Base-by-base conservation (phyloP, 441 rosid species). In the Eruca vesicaria region DNA sequence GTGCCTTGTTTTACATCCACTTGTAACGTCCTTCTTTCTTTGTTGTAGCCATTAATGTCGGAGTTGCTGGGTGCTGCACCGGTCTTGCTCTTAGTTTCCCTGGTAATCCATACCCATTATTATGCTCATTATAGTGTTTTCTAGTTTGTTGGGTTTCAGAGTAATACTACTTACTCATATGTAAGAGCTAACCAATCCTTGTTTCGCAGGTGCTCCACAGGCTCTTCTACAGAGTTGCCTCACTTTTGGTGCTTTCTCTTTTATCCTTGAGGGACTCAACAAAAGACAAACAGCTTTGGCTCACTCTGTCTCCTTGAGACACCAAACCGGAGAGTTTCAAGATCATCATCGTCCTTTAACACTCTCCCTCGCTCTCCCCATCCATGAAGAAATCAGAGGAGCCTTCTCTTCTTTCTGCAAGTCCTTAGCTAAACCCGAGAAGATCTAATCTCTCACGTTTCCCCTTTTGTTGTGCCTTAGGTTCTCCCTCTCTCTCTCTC, bases 21-120 rank as follows among this genome's bases (percentile, higher is more conserved):
- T 38, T 41, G 56, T 23, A n/a, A n/a, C n/a, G n/a, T n/a, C n/a
- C n/a, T n/a, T n/a, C n/a, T n/a, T n/a, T n/a, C n/a, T n/a, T n/a
- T n/a, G n/a, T n/a, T n/a, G n/a, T n/a, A 93, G 97, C 83, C 71
- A 73, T 84, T 63, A 93, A 89, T 89, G 88, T 94, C 35, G 94
- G 95, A 69, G 83, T 93, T 71, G 98, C 95, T 61, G 97, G 98
- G 72, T 93, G 97, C 74, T 93, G 95, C 82, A 90, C 98, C 65
- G 95, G 97, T 31, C 87, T 89, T 63, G 97, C 93, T 79, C 78
- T 90, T 73, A 93, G 98, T 79, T 86, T 86, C 82, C 98, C 97
- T 15, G 97, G 97, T 93, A 84, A 41, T 14, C 56, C 63, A 32
- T 12, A 52, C 35, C 32, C 20, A 14, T 36, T 48, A 7, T 48